Percentiles rank a stretch among this genome's conserved stretches.
Evolutionary conservation across 371 early-diverging fungal species (phyloP).

Genomic region (Conidiobolus coronatus): DNA sequence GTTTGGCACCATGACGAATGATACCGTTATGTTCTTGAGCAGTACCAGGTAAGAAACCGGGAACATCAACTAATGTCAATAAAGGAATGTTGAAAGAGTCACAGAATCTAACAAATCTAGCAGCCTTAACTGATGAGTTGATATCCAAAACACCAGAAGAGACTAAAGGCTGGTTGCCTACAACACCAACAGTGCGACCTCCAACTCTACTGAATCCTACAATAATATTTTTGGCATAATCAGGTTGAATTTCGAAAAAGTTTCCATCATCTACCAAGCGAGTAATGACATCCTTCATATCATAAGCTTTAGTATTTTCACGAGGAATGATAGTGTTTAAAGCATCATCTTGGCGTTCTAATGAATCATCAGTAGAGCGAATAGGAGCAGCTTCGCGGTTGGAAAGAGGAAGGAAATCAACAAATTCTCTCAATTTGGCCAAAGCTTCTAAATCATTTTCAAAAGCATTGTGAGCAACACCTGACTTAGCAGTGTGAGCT

Average conservation of each 20-base stretch:
- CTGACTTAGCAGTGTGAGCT: constrained; percentile 71
- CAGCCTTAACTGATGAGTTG: constrained; percentile 86
- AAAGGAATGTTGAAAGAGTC: constrained; percentile 92
- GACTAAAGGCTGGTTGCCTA: constrained; percentile 88
- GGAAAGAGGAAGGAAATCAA: constrained; percentile 72
- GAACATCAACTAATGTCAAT: constrained; percentile 90
- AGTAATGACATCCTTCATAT: constrained; percentile 72
- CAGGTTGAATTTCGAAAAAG: constrained; percentile 83
- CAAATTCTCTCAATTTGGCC: constrained; percentile 58
- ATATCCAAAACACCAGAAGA: constrained; percentile 93
- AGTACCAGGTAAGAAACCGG: constrained; percentile 90
- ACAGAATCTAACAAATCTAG: constrained; percentile 87
- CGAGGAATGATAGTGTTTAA: constrained; percentile 72
- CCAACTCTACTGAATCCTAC: constrained; percentile 72
- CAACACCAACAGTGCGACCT: constrained; percentile 79
- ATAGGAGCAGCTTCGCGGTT: constrained; percentile 44
- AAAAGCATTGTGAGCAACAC: constrained; percentile 81
- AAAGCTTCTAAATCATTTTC: constrained; percentile 89
- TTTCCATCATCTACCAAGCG: constrained; percentile 65
- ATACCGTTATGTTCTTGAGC: constrained; percentile 91
- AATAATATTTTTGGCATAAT: constrained; percentile 82
- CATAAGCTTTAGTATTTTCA: constrained; percentile 84
- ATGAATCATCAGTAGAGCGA: constrained; percentile 45
- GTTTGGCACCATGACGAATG: constrained; percentile 92
- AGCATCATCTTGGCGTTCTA: constrained; percentile 47